phyloP scores from a whole-genome alignment of 208 protist species.

The Porcisia deanei region DNA sequence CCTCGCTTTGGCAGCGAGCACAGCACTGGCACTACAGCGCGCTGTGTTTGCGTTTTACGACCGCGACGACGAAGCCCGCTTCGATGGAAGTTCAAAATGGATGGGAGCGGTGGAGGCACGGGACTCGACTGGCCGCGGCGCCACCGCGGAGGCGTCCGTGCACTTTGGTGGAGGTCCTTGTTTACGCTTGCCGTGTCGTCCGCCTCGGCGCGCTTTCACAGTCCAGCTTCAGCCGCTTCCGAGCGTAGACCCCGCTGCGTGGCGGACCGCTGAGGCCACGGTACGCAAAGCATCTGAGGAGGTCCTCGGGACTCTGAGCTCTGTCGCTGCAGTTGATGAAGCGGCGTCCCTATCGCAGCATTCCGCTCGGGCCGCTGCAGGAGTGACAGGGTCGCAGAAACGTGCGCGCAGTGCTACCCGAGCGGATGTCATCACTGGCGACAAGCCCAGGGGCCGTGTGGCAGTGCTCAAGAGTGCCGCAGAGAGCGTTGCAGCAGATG shows the following conservation, averaged over 20 bases:
- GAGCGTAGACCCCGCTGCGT: slow-evolving; percentile 24
- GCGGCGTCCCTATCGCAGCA: neutral
- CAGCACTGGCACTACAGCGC: slow-evolving; percentile 35
- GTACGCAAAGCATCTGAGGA: slow-evolving; percentile 16
- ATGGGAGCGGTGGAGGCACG: neutral
- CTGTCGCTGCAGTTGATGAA: neutral
- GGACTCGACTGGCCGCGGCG: neutral
- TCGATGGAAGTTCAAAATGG: neutral
- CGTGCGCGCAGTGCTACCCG: neutral
- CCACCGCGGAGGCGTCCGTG: neutral
- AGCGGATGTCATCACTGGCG: neutral
- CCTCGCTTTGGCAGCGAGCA: slow-evolving; percentile 17
- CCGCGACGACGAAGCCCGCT: neutral
- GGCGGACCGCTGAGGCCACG: slow-evolving; percentile 15
- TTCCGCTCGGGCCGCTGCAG: neutral
- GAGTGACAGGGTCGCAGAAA: neutral
- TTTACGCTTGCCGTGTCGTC: neutral
- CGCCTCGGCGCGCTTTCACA: slow-evolving; percentile 15
- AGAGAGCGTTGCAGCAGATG: neutral
- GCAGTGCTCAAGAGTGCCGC: neutral
- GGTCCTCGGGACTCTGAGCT: neutral
- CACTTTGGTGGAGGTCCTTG: neutral
- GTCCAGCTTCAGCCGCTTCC: slow-evolving; percentile 25
- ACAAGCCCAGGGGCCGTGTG: neutral
- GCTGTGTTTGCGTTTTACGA: slow-evolving; percentile 27